These are phyloP conservation scores for Diplodia seriata DNA, from an alignment of 2,329 filamentous ascomycete genomes.

Conservation along the genomic window DNA sequence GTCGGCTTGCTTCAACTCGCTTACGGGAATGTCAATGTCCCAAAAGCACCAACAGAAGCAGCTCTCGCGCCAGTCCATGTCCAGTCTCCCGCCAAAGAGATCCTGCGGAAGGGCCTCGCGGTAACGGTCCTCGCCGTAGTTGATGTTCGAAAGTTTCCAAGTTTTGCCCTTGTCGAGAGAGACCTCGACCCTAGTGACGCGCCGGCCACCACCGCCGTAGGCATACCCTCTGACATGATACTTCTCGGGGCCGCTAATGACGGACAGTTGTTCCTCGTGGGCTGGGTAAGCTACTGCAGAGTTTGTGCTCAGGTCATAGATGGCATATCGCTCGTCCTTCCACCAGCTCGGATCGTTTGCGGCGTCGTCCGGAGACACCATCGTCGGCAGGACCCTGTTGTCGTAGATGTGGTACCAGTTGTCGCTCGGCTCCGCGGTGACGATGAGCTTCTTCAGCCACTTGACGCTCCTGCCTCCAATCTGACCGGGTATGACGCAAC, in stretches of 20 bases:
- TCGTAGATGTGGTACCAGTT: slow-evolving; percentile 98
- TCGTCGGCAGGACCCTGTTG: slow-evolving; percentile 87
- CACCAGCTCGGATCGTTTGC: slow-evolving; percentile 77
- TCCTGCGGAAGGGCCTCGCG: slow-evolving; percentile 67
- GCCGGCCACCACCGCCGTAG: slow-evolving; percentile 84
- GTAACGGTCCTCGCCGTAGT: slow-evolving; percentile 87
- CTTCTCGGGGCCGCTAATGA: slow-evolving; percentile 56
- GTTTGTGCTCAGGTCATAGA: slow-evolving; percentile 90
- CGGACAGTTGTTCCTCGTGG: slow-evolving; percentile 71
- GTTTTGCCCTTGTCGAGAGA: slow-evolving; percentile 82
- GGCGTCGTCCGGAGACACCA: slow-evolving; percentile 80
- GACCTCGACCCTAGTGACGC: slow-evolving; percentile 82
- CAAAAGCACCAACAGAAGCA: slow-evolving; percentile 95
- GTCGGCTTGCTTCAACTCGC: slow-evolving; percentile 67
- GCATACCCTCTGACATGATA: slow-evolving; percentile 83
- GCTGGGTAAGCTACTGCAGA: slow-evolving; percentile 81
- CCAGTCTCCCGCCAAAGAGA: slow-evolving; percentile 78
- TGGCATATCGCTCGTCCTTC: slow-evolving; percentile 89
- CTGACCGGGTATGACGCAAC: slow-evolving; percentile 85
- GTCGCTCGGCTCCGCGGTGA: slow-evolving; percentile 80
- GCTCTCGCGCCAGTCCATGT: slow-evolving; percentile 81
- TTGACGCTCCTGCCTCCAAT: slow-evolving; percentile 94
- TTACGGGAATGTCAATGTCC: slow-evolving; percentile 71
- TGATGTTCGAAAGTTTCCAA: slow-evolving; percentile 78
- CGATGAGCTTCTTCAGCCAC: slow-evolving; percentile 82